A percentile compares a stretch with the other conserved stretches of the same genome.
These are phyloP conservation scores for Pleodorina starrii DNA, from an alignment of 139 green algal genomes.

Conservation along the genomic window DNA sequence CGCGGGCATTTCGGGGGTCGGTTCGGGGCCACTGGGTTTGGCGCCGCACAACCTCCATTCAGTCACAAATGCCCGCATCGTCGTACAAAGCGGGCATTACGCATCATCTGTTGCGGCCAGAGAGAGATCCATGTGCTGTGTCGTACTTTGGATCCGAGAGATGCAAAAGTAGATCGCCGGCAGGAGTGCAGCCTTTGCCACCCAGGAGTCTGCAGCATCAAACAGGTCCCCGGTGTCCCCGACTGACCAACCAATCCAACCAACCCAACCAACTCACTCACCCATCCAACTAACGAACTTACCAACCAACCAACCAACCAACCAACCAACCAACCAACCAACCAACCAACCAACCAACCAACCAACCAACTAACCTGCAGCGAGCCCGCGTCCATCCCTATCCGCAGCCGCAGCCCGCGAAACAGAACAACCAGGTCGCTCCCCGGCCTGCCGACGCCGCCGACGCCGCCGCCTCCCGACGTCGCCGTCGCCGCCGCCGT, in stretches of 20 bases:
- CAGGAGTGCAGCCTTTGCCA: background rate
- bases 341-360: background rate
- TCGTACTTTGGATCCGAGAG: too few species aligned
- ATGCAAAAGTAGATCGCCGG: too few species aligned
- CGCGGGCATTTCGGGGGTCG: background rate
- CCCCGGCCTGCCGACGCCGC: background rate
- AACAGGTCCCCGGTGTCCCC: background rate
- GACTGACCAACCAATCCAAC: background rate
- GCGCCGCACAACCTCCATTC: background rate
- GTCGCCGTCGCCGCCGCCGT: background rate
- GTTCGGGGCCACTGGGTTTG: background rate
- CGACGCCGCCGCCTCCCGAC: background rate
- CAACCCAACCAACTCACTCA: background rate
- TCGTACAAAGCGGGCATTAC: background rate
- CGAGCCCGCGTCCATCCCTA: background rate
- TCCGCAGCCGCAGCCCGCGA: background rate
- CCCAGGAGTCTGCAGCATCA: background rate
- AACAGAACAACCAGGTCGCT: conserved; percentile 3
- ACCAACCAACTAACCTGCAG: conserved; percentile 1
- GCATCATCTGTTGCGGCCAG: background rate
- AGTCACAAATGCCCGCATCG: background rate
- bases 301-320: background rate
- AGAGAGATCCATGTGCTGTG: background rate
- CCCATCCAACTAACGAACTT: background rate
- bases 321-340: background rate